Evolutionary conservation across 345 rosid genomes (phyloP), one percentile per base, ranked within the genome.

Genomic region (Arabis alpina): DNA sequence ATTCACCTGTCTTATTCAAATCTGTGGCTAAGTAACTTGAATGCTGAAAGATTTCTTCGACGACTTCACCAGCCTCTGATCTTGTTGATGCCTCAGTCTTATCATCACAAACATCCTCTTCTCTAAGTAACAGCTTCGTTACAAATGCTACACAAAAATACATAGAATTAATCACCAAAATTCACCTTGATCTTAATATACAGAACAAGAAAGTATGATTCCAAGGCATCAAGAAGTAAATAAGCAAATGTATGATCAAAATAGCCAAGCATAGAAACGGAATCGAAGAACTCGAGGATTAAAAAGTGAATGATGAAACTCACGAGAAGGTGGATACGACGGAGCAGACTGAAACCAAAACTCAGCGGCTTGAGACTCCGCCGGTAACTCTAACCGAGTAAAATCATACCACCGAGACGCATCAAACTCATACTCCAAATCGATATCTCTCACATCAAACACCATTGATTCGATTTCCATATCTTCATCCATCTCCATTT

Each of bases 401-500:
- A 94, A 92, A 74, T 94, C 98, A 72, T 85, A 94, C 88, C 80
- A 87, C 61, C 82, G 71, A 44, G 91, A 79, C 5, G 99, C 99
- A 25, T 92, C 97, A 48, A 88, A 94, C 87, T 94, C 99, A 83
- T 89, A 94, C 42, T 83, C 89, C 19, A 84, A 74, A 79, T 94
- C 99, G 65, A 89, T 64, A 68, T 88, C 93, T 40, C 79, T 87
- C 40, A 80, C 96, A 55, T 85, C 87, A 37, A 81, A 88, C 54
- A 86, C 80, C 68, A 82, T 81, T 30, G 81, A 72, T 80, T 85
- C 94, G 37, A 76, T 64, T 73, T 82, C 88, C 82, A 83, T 80
- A 76, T 81, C 89, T 68, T 78, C 81, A 64, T 81, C 88, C 80
- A 73, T 75, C 78, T 66, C 80, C 79, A 47, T 69, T 16, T 10